Conservation (phyloP, 306 rosid genomes). For the Pueraria montana region DNA sequence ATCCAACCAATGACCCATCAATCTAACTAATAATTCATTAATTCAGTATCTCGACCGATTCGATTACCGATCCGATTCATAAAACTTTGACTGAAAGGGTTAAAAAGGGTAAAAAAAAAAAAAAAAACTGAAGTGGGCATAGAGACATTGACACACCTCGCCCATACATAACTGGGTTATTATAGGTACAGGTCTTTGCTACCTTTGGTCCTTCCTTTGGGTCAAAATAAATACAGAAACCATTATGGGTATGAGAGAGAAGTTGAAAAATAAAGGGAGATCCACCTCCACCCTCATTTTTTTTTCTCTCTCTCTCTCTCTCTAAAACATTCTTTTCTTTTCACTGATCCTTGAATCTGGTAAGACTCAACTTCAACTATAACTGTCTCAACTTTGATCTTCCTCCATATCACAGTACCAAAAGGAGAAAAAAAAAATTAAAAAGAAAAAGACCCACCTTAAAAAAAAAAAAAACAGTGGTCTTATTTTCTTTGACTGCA, state of each 20-base stretch:
- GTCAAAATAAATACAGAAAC: slow-evolving; percentile 39
- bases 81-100: neutral
- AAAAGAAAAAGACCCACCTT: slow-evolving; percentile 39
- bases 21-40: too few species aligned
- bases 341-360: slow-evolving; percentile 56
- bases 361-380: slow-evolving; percentile 40
- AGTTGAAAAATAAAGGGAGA: neutral
- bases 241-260: neutral
- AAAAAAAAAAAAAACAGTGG: slow-evolving; percentile 15
- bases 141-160: neutral
- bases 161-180: neutral
- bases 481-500: slow-evolving; percentile 60
- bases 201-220: neutral
- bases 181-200: neutral
- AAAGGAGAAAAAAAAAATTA: slow-evolving; percentile 13
- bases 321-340: slow-evolving; percentile 56
- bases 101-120: neutral
- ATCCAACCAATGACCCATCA: too few species aligned
- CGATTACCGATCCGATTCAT: too few species aligned
- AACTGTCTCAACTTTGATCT: slow-evolving; percentile 55
- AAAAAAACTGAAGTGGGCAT: neutral
- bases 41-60: too few species aligned
- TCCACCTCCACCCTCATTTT: slow-evolving; percentile 48
- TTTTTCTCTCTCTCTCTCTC: slow-evolving; percentile 36
- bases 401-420: slow-evolving; percentile 43